Base-by-base conservation (phyloP, 306 rosid species). In the Inga laurina region DNA sequence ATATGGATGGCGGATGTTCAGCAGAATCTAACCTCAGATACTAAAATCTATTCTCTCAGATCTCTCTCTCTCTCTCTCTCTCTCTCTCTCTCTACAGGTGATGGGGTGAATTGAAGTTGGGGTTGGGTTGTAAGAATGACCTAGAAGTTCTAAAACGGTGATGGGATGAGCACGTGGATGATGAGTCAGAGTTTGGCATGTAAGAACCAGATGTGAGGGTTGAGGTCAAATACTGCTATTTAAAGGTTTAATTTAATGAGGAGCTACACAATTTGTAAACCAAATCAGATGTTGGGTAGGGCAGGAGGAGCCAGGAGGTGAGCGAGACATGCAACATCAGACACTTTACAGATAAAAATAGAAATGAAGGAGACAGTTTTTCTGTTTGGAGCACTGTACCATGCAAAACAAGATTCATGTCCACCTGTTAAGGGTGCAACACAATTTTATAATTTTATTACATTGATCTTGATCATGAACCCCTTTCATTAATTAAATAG, bases 111-210 rank as follows among this genome's bases (percentile, higher is more conserved):
- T 6, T 30, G 68, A 10, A 10, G 18, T 1, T 37, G 18, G 43
- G 44, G 71, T 2, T 39, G 41, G 84, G 3, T 59, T 64, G 83
- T 54, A 22, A 72, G 83, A 44, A 79, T 77, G 92, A 39, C 92
- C 90, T 89, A 84, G 90, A 91, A 87, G 44, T 87, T 84, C 76
- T 79, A 82, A 88, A 79, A 89, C 2, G 52, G 56, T 82, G 87
- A 83, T 87, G 77, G 88, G 76, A 18, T 67, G 11, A 82, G 89
- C 98, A 91, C 92, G 86, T 93, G 98, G 91, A 7, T 14, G 71
- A 15, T 32, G 44, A 32, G 71, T 65, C 71, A 76, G 78, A 77
- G 69, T 49, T 84, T 89, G 86, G 89, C 88, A 84, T 59, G 34
- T 22, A 14, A 21, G 30, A 21, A n/a, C 32, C 65, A n/a, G 65